Percentiles rank a stretch among this genome's conserved stretches.
phyloP scores from a whole-genome alignment of 2,329 filamentous ascomycete genomes.

The Claviceps pusilla region DNA sequence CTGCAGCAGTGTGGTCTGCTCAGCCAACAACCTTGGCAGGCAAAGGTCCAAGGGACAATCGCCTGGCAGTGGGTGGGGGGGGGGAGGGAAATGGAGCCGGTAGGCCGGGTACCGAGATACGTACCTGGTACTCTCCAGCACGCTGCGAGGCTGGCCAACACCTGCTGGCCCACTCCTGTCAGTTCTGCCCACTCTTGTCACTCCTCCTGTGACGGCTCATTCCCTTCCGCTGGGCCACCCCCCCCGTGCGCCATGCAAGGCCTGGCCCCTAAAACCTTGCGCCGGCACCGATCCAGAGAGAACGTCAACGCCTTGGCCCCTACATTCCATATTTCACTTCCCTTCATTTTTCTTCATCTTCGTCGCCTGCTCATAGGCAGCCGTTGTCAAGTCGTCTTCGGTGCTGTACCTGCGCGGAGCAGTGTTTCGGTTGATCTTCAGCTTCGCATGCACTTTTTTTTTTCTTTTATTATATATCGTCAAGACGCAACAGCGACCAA shows the following conservation, averaged over 20 bases:
- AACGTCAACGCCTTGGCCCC: slow-evolving; percentile 1
- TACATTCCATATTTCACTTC: slow-evolving; percentile 3
- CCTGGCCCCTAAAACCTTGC: slow-evolving; percentile 4
- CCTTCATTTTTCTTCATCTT: background rate
- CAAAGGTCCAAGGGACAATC: background rate
- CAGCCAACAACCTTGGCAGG: background rate
- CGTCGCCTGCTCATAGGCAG: background rate
- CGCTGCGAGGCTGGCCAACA: background rate
- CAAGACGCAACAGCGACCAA: background rate
- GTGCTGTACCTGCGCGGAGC: background rate
- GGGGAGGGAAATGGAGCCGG: background rate
- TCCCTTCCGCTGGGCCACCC: slow-evolving; percentile 1
- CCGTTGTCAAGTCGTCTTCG: background rate
- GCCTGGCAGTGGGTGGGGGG: background rate
- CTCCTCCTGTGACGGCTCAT: background rate
- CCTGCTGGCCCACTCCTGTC: background rate
- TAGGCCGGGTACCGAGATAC: slow-evolving; percentile 3
- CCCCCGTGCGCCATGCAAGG: slow-evolving; percentile 4
- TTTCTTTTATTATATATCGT: background rate
- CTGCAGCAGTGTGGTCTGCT: background rate
- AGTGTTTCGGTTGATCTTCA: background rate
- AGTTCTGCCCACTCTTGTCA: background rate
- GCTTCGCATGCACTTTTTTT: background rate
- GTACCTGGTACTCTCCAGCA: slow-evolving; percentile 1
- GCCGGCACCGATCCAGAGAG: slow-evolving; percentile 3